Percentiles rank a stretch among this genome's conserved stretches.
These are phyloP conservation scores for sunflower (Helianthus annuus) DNA, from an alignment of 129 eudicot species.

Conservation along the genomic window HanXRQr2.0-SUNRISE NC_035433.2:140609445-140609944, in stretches of 20 bases:
- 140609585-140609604: constrained; percentile 13
- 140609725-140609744: constrained; percentile 15
- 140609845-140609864: background rate
- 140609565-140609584: background rate
- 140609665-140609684: constrained; percentile 2
- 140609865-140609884: background rate
- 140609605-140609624: constrained; percentile 14
- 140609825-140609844: constrained; percentile 63
- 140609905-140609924: constrained; percentile 5
- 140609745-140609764: background rate
- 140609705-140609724: background rate
- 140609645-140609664: background rate
- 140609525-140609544: background rate
- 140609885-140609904: constrained; percentile 15
- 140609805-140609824: constrained; percentile 29
- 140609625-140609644: constrained; percentile 6
- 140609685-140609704: background rate
- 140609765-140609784: constrained; percentile 1
- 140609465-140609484: background rate
- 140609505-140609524: constrained; percentile 4
- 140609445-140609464: background rate
- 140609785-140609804: constrained; percentile 13
- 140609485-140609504: background rate
- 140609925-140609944: constrained; percentile 24
- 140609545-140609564: constrained; percentile 18